These are phyloP conservation scores for Neurospora sp. DNA, from an alignment of 495 filamentous ascomycete genomes.

Conservation along the genomic window DNA sequence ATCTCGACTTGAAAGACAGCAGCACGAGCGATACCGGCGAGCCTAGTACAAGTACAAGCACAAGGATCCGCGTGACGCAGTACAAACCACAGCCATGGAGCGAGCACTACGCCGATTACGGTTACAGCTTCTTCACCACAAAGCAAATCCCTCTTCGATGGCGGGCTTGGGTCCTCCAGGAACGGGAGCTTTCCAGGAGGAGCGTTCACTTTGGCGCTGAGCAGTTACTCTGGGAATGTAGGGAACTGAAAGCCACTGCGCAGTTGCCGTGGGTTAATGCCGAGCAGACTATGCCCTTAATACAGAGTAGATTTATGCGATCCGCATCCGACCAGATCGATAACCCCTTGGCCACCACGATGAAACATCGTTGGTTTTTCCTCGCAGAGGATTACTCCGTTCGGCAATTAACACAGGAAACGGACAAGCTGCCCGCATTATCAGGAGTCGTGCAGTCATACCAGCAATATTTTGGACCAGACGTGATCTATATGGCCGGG, in stretches of 20 bases:
- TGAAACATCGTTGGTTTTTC: constrained; percentile 12
- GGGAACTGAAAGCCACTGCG: background rate
- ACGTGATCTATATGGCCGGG: constrained; percentile 4
- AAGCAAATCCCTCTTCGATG: background rate
- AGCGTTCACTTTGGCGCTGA: constrained; percentile 16
- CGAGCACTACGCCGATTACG: background rate
- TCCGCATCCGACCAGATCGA: background rate
- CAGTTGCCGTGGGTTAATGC: background rate
- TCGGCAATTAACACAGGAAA: constrained; percentile 2
- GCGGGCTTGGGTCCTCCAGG: constrained; percentile 27
- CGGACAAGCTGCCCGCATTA: constrained; percentile 5
- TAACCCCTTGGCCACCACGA: background rate
- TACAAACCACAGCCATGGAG: background rate
- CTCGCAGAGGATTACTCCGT: constrained; percentile 12
- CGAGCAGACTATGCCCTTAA: background rate
- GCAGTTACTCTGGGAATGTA: constrained; percentile 25
- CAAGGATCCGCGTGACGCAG: background rate
- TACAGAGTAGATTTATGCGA: background rate
- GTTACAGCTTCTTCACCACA: background rate
- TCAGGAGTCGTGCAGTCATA: constrained; percentile 4
- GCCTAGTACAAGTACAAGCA: no score
- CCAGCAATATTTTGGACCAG: background rate
- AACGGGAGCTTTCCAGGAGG: constrained; percentile 20
- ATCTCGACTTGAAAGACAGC: background rate
- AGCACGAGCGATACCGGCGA: background rate